Conservation (phyloP, 106 monocot genomes). For the Dendrobium huoshanense region DNA sequence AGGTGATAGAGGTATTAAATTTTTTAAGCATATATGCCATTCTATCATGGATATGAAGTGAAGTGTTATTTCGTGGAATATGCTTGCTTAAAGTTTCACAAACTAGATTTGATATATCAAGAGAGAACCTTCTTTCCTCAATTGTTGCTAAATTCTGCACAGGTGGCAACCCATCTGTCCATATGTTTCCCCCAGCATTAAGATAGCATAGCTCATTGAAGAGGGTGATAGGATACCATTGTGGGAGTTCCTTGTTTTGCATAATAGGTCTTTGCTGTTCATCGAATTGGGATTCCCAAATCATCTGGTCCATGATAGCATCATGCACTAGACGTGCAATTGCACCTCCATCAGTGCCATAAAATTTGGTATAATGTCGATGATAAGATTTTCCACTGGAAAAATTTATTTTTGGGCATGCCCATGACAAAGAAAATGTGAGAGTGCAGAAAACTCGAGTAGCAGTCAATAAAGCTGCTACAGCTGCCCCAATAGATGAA, state of each 20-base stretch:
- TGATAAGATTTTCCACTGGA: too few relatives aligned
- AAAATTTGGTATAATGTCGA: too few relatives aligned
- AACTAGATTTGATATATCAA: conserved; percentile 31
- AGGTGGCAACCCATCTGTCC: conserved; percentile 94
- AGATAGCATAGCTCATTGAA: conserved; percentile 98
- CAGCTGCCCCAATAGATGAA: too few relatives aligned
- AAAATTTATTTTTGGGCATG: too few relatives aligned
- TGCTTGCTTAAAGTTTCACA: conserved; percentile 11
- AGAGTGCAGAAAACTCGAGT: too few relatives aligned
- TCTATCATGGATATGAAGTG: conserved; percentile 46
- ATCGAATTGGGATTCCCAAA: conserved; percentile 86
- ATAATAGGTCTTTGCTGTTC: conserved; percentile 90
- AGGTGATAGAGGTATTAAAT: conserved; percentile 40
- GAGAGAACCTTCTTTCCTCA: conserved; percentile 67
- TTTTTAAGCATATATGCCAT: conserved; percentile 69
- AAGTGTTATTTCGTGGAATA: conserved; percentile 28
- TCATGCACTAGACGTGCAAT: too few relatives aligned
- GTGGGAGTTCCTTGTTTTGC: conserved; percentile 69
- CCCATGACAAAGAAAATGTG: too few relatives aligned
- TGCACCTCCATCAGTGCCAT: too few relatives aligned
- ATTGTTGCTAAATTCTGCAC: conserved; percentile 63
- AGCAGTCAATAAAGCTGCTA: too few relatives aligned
- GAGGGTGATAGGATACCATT: conserved; percentile 86
- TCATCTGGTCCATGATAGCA: conserved; percentile 35
- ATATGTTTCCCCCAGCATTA: conserved; percentile 94